These are phyloP conservation scores for Backusella mclennaniae DNA, from an alignment of 192 early-diverging fungal species.

Conservation along the genomic window DNA sequence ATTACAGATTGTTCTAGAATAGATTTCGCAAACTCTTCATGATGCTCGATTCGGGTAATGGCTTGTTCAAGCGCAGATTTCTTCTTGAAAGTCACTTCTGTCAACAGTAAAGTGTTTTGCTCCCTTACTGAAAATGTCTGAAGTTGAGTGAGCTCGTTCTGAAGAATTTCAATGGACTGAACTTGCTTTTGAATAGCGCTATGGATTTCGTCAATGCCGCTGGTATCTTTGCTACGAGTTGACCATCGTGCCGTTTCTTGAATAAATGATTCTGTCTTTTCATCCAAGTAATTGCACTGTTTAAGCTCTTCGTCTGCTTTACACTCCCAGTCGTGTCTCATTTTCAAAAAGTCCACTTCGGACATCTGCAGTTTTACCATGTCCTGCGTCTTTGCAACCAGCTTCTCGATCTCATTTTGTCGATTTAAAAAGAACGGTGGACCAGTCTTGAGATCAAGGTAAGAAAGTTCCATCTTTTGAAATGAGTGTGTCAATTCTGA, in stretches of 20 bases:
- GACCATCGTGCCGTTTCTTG: background rate
- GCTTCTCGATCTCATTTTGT: background rate
- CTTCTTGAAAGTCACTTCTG: background rate
- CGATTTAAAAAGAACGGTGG: slow-evolving; percentile 1
- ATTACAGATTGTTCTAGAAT: slow-evolving; percentile 11
- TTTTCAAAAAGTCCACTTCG: background rate
- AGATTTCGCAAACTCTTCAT: slow-evolving; percentile 9
- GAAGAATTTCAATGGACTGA: background rate
- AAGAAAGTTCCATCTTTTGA: background rate
- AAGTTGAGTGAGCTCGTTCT: background rate
- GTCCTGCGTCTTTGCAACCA: background rate
- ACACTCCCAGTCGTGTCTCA: slow-evolving; percentile 5
- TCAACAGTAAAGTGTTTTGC: background rate
- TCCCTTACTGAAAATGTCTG: background rate
- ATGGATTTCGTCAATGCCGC: background rate
- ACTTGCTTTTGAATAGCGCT: background rate
- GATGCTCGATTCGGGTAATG: background rate
- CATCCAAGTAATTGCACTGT: background rate
- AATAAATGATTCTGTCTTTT: background rate
- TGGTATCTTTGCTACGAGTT: background rate
- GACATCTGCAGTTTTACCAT: background rate
- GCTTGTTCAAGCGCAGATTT: background rate
- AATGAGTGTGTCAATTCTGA: background rate
- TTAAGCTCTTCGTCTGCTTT: background rate
- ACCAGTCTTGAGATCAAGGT: background rate